Base-by-base conservation (phyloP, 179 eudicot genomes). In the Amaranthus tricolor region DNA sequence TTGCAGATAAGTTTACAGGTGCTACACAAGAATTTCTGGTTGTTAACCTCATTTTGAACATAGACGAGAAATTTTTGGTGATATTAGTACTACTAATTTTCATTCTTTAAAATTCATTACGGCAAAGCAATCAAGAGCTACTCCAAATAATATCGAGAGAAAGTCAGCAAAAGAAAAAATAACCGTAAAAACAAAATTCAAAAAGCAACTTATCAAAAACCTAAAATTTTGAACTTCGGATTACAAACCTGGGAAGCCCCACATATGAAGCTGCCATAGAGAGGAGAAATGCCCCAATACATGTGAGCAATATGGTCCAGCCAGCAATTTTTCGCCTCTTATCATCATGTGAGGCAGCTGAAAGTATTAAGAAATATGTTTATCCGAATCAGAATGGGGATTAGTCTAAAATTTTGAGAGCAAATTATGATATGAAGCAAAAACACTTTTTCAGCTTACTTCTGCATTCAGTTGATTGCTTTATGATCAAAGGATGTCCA, bases 291-390 rank as follows among this genome's bases (percentile, higher is more conserved):
- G 88, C 92, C 58, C 97, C 97, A 50, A 89, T 56, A 79, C 98
- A 94, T 6, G 88, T 86, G 64, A 88, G 71, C 88, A 85, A 72
- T 53, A 92, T 92, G 55, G 97, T 76, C 96, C 97, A 94, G 65
- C 96, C 93, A 75, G 98, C 98, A 79, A 94, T 81, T 68, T 76
- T 89, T 73, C 97, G 79, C 86, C 98, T 83, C 71, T 88, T 87
- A 61, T 72, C 81, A 61, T 88, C 89, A 75, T 76, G 80, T 62
- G 83, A 56, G 9, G 82, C 20, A 69, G 19, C 98, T 93, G 87
- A 68, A 81, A 58, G 50, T 70, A 43, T 17, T 20, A 55, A 69
- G 2, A 55, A 5, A 60, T 45, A 54, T 19, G 31, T 45, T 13
- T 44, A 43, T 19, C 15, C 14, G 14, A 20, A 55, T 15, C 21